Evolutionary conservation across 768 basidiomycete species (phyloP), one percentile per base, ranked within the genome.

Genomic region (Lactarius akahatsu): DNA sequence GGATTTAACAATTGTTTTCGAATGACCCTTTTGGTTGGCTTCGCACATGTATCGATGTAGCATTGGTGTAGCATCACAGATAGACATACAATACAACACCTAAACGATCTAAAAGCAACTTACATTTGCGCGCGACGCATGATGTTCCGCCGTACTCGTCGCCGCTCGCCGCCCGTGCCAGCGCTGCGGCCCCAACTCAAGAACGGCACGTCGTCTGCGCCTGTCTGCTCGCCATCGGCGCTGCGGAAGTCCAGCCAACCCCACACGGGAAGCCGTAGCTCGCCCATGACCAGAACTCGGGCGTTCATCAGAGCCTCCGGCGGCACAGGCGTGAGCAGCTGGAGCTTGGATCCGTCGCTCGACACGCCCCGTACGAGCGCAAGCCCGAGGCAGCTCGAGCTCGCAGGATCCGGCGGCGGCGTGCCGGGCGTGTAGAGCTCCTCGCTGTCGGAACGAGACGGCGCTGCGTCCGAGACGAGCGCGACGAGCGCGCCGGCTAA

Each of bases 231-330:
- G 0, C 83, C 80, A 28, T 74, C 75, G 2, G 76, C 76, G 4
- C 70, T 73, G 64, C 77, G 73, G 74, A 86, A 89, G 74, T 96
- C 94, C 59, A 97, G 78, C 88, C 94, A 86, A 0, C 90, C 94
- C 86, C 90, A 90, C 0, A 94, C 79, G 0, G 95, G 95, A 0
- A 97, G 76, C 75, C 96, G 94, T 72, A 95, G 79, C 73, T 94
- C 93, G 9, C 95, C 95, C 75, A 91, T 94, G 56, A 96, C 86
- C 3, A 96, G 72, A 23, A 86, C 78, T 4, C 84, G 77, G 28
- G 72, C 67, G 7, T 74, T 71, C 0, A 72, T 68, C 2, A 96
- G 80, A 0, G 80, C 50, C 0, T 72, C 61, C 0, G 83, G 76
- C 0, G 88, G 86, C 1, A 94, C 67, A 0, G 96, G 93, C 0